Evolutionary conservation across 2,329 filamentous ascomycete genomes (phyloP).

Genomic region (Exophiala aquamarina): DNA sequence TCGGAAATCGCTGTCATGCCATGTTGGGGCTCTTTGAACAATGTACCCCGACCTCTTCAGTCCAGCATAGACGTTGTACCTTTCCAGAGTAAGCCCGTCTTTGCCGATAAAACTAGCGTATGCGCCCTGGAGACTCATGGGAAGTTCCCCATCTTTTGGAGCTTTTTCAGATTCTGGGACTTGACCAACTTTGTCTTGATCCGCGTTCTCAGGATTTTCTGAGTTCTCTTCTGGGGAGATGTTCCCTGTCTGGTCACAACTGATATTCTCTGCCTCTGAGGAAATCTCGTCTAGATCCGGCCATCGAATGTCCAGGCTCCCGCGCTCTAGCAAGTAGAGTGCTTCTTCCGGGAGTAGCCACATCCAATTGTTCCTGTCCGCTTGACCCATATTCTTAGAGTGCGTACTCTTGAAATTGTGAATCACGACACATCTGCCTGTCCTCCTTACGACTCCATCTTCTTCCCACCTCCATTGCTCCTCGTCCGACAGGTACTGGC

Average conservation of each 20-base stretch:
- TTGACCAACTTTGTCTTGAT: constrained; percentile 13
- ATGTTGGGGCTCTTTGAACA: constrained; percentile 67
- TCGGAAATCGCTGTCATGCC: constrained; percentile 37
- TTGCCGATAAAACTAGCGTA: constrained; percentile 80
- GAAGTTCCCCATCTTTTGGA: constrained; percentile 56
- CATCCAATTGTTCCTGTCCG: constrained; percentile 62
- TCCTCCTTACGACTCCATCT: constrained; percentile 21
- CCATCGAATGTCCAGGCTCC: constrained; percentile 85
- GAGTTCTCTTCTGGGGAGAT: neutral
- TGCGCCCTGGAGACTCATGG: constrained; percentile 86
- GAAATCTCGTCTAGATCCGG: constrained; percentile 47
- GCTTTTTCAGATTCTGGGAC: constrained; percentile 15
- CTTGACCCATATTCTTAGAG: constrained; percentile 74
- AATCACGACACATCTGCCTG: constrained; percentile 55
- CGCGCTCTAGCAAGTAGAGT: constrained; percentile 83
- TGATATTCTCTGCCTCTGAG: constrained; percentile 29
- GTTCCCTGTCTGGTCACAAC: too few relatives aligned
- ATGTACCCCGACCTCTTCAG: constrained; percentile 81
- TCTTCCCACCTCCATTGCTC: constrained; percentile 22
- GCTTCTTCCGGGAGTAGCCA: constrained; percentile 93
- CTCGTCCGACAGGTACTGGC: constrained; percentile 59
- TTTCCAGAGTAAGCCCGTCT: constrained; percentile 66
- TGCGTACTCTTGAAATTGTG: constrained; percentile 71
- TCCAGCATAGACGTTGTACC: constrained; percentile 84
- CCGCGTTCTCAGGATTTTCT: constrained; percentile 21